Evolutionary conservation across 2,329 filamentous ascomycete species (phyloP), one percentile per base, ranked within the genome.

Genomic region (Aschersonia sp.): DNA sequence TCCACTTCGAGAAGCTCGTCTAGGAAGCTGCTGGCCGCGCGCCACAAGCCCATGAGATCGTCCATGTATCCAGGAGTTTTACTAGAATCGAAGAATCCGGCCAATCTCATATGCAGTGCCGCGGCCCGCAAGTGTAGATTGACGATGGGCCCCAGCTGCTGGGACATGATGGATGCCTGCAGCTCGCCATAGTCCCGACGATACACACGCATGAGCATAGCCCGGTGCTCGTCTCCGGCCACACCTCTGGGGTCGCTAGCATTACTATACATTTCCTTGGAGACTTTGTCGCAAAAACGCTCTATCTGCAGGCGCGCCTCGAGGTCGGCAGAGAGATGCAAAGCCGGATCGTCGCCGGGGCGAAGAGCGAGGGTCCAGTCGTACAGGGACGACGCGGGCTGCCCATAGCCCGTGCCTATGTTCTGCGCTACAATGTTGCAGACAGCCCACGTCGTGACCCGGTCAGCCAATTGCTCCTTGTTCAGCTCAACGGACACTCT

Each of bases 341-440:
- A 75, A 2, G 77, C 74, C 0, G 75, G 73, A 43, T 76, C 73
- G 52, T 80, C 76, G 44, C 76, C 76, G 1, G 76, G 72, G 45
- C 77, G 69, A 55, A 76, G 69, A 43, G 74, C 80, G 51, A 84
- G 68, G 2, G 80, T 89, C 76, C 78, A 88, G 63, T 84, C 85
- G 63, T 84, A 89, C 44, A 83, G 71, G 46, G 79, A 87, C 43
- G 84, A 85, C 5, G 85, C 84, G 6, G 86, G 85, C 59, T 89
- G 85, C 5, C 85, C 85, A 56, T 88, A 87, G 22, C 85, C 85
- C 4, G 86, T 90, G n/a, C 84, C 85, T 42, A 89, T 78, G 48
- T 79, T 81, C 57, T 90, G 85, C 29, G 85, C 81, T 35, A 89
- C 85, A 53, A 90, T 84, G 59, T 92, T 92, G 68, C 85, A 87